Evolutionary conservation across 1,139 yeast genomes (phyloP).

Genomic region (Casaregolazyma lundiana): DNA sequence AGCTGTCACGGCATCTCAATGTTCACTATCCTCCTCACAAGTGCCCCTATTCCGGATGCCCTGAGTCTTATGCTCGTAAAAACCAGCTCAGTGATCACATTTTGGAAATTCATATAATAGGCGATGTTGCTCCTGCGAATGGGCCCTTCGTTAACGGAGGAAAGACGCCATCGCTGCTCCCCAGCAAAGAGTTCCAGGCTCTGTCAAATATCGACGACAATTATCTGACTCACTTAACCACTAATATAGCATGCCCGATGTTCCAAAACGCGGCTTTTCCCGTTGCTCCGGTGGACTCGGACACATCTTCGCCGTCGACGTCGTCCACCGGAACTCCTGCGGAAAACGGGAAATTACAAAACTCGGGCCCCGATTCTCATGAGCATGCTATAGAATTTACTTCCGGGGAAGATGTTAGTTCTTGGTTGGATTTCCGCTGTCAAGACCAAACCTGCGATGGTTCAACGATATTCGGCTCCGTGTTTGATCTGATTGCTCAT

Average conservation of each 20-base stretch:
- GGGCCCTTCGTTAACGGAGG: background rate
- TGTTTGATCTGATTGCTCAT: constrained; percentile 9
- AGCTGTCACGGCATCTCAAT: constrained; percentile 69
- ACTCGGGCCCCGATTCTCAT: background rate
- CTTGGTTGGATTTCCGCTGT: constrained; percentile 7
- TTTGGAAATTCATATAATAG: constrained; percentile 4
- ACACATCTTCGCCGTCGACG: too few species aligned
- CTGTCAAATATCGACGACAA: too few species aligned
- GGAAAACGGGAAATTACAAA: background rate
- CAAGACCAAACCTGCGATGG: constrained; percentile 4
- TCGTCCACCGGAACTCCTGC: background rate
- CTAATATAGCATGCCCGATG: too few species aligned
- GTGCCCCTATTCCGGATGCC: constrained; percentile 6
- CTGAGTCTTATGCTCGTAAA: constrained; percentile 1
- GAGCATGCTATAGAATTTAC: background rate
- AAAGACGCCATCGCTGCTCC: too few species aligned
- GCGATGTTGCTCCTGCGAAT: constrained; percentile 2
- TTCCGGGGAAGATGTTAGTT: background rate
- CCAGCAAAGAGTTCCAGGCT: too few species aligned
- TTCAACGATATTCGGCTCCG: background rate
- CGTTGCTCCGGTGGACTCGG: too few species aligned
- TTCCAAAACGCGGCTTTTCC: too few species aligned
- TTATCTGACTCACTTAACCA: too few species aligned
- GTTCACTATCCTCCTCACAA: constrained; percentile 44
- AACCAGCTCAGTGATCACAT: constrained; percentile 7